Conservation (phyloP, 768 basidiomycete species). For the Nidula microcarpa region DNA sequence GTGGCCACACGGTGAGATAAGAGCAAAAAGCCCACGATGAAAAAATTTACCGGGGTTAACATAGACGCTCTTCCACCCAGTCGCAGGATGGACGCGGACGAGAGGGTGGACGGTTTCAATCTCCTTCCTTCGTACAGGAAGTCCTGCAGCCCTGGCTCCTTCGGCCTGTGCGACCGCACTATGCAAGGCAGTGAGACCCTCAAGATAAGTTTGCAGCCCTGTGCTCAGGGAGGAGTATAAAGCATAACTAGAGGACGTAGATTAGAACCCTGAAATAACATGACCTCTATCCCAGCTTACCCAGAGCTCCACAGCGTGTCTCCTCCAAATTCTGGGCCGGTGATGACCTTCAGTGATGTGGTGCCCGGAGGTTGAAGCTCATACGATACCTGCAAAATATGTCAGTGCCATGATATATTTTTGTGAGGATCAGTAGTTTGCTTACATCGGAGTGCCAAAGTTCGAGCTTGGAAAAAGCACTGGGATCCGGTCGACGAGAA, state of each 20-base stretch:
- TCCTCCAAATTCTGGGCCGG: conserved; percentile 67
- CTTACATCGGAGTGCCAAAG: conserved; percentile 80
- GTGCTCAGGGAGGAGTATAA: conserved; percentile 82
- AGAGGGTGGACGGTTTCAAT: conserved; percentile 76
- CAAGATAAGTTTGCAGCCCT: conserved; percentile 72
- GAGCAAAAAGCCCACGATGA: not conserved
- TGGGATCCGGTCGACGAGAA: conserved; percentile 56
- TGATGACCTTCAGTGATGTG: conserved; percentile 74
- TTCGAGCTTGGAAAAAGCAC: conserved; percentile 69
- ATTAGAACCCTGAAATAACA: not conserved
- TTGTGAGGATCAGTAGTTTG: not conserved
- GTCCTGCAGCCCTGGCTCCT: conserved; percentile 65
- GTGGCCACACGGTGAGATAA: not conserved
- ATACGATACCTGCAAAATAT: conserved; percentile 51
- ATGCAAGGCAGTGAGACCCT: conserved; percentile 70
- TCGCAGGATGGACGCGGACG: conserved; percentile 81
- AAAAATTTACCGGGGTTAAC: conserved; percentile 58
- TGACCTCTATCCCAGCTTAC: conserved; percentile 27
- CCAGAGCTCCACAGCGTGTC: conserved; percentile 84
- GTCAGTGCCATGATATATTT: not conserved
- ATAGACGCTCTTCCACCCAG: conserved; percentile 81
- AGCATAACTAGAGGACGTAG: conserved; percentile 49
- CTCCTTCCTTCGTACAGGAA: conserved; percentile 65
- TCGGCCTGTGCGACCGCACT: conserved; percentile 77
- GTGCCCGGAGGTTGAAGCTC: conserved; percentile 79